Evolutionary conservation across 306 rosid genomes (phyloP), one percentile per base, ranked within the genome.

Genomic region (Begonia masoniana): DNA sequence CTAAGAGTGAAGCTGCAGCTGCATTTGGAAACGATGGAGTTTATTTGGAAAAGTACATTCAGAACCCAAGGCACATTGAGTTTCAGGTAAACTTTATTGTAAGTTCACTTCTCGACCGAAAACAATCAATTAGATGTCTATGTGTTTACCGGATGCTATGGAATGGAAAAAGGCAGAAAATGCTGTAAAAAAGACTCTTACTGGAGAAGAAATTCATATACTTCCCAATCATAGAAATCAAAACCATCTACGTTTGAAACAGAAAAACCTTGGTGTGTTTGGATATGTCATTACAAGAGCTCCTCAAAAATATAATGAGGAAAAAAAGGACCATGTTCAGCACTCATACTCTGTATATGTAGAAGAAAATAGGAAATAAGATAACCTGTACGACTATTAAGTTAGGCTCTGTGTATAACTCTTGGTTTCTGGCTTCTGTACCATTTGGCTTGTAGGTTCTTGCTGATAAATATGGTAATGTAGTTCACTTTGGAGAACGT

Each of bases 21-120:
- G 99, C 99, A 42, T 91, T 91, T 81, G 99, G 96, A 55, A 91
- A 91, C 58, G 96, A 91, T 66, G 99, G 99, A 51, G 96, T 86
- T 73, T 91, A 91, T 77, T 74, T 91, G 80, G 99, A 91, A 70
- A 91, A 91, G 82, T 91, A 86, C 68, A 50, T 91, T 59, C 92
- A 81, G 74, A 91, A 86, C 59, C 99, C 99, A 56, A 91, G 99
- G 74, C 99, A 91, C 69, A 86, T 91, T 66, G 99, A 91, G 71
- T 91, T 91, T 76, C 96, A 83, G 99, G 99, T 91, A 3, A 31
- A 31, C 39, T 31, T 21, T 21, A 21, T 21, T 21, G 24, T 2
- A 21, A 21, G 4, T 21, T 21, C 24, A 21, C 24, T 21, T 21
- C 24, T 21, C 3, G 4, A 21, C 24, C 4, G 24, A 21, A 21